A percentile compares a stretch with the other conserved stretches of the same genome.
These are phyloP conservation scores for Fusarium proliferatum DNA, from an alignment of 2,329 filamentous ascomycete species.

Conservation along the genomic window DNA sequence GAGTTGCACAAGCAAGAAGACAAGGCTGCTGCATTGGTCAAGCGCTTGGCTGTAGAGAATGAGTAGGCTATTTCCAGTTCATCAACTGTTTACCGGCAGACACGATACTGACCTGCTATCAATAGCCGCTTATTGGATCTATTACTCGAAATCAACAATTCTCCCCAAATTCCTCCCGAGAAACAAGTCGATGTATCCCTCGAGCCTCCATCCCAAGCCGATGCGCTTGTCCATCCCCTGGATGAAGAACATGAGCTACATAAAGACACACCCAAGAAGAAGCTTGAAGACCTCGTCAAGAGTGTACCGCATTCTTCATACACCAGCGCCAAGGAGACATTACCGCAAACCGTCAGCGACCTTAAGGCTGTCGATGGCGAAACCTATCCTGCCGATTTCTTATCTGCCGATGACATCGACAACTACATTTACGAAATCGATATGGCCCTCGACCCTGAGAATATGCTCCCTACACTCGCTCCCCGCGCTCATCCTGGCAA, in stretches of 20 bases:
- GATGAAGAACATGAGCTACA: slow-evolving; percentile 53
- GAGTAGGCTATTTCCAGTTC: slow-evolving; percentile 71
- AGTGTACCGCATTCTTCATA: slow-evolving; percentile 65
- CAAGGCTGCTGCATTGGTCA: slow-evolving; percentile 82
- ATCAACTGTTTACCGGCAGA: neutral
- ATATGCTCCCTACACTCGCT: slow-evolving; percentile 62
- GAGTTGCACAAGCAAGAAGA: slow-evolving; percentile 84
- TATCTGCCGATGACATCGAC: slow-evolving; percentile 77
- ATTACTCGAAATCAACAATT: slow-evolving; percentile 89
- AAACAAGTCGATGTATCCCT: slow-evolving; percentile 78
- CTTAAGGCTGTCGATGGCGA: slow-evolving; percentile 63
- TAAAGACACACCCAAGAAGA: slow-evolving; percentile 58
- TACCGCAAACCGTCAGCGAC: slow-evolving; percentile 66
- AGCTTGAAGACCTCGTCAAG: slow-evolving; percentile 61
- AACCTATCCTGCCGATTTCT: slow-evolving; percentile 71
- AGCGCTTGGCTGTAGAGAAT: slow-evolving; percentile 88
- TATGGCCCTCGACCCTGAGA: slow-evolving; percentile 56
- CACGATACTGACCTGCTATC: slow-evolving; percentile 28
- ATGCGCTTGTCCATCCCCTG: slow-evolving; percentile 47
- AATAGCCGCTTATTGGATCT: slow-evolving; percentile 86
- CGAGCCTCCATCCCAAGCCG: slow-evolving; percentile 56
- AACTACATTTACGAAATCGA: slow-evolving; percentile 78
- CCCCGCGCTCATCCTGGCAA: slow-evolving; percentile 57
- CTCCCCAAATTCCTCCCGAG: slow-evolving; percentile 78
- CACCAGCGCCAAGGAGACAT: slow-evolving; percentile 68